phyloP scores from a whole-genome alignment of 495 filamentous ascomycete genomes.

The Hypoxylon cercidicola region DNA sequence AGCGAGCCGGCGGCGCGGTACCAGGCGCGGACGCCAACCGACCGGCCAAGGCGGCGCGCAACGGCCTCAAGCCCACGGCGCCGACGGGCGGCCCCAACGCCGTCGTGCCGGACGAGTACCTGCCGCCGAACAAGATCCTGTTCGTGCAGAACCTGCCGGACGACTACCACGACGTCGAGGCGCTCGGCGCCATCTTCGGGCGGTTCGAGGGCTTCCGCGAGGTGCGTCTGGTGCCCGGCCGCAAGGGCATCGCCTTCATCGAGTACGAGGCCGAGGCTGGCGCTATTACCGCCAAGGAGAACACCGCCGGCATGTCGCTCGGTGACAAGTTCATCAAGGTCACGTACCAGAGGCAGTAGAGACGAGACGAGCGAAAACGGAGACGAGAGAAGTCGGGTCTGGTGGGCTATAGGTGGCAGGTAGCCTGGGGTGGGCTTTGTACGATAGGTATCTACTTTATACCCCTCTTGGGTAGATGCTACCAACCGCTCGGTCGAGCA shows the following conservation, averaged over 20 bases:
- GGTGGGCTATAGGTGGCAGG: too few species aligned
- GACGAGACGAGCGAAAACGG: slow-evolving; percentile 75
- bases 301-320: slow-evolving; percentile 87
- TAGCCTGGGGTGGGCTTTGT: slow-evolving; percentile 18
- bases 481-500: too few species aligned
- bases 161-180: slow-evolving; percentile 82
- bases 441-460: slow-evolving; percentile 25
- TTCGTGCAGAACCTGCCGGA: slow-evolving; percentile 94
- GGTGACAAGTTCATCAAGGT: slow-evolving; percentile 76
- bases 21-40: slow-evolving; percentile 64
- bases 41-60: slow-evolving; percentile 76
- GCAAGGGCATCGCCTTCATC: slow-evolving; percentile 93
- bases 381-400: too few species aligned
- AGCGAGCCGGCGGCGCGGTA: slow-evolving; percentile 72
- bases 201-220: slow-evolving; percentile 95
- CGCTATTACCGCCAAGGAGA: slow-evolving; percentile 95
- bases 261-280: slow-evolving; percentile 92
- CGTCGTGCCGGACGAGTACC: slow-evolving; percentile 94
- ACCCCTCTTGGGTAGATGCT: too few species aligned
- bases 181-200: slow-evolving; percentile 81
- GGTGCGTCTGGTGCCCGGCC: slow-evolving; percentile 85
- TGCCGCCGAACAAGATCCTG: slow-evolving; percentile 97
- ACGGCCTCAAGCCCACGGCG: slow-evolving; percentile 80
- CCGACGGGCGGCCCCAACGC: slow-evolving; percentile 60
- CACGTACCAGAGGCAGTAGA: slow-evolving; percentile 90